Base-by-base conservation (phyloP, 2,329 filamentous ascomycete species). In the Mycosphaerella sp. region DNA sequence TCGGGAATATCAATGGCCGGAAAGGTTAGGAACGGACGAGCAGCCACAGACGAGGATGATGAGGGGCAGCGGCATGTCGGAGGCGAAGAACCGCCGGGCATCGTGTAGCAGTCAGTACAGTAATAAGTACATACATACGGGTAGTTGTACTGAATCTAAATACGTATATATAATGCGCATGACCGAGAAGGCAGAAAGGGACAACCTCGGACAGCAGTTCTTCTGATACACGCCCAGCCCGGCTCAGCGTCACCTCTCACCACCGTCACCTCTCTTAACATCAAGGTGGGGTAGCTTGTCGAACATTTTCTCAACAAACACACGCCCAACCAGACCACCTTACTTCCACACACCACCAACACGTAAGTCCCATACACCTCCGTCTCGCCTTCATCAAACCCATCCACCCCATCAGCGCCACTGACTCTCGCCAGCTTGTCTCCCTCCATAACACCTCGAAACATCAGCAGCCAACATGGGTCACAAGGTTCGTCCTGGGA, bases 401-500 rank as follows among this genome's bases (percentile, higher is more conserved):
- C 13, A 25, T 25, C 21, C 21, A 6, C 21, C 21, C 5, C 21
- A 25, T 25, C 21, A 25, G 21, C 21, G 21, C n/a, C 21, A 41
- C 35, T 47, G 43, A 52, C 37, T 18, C 21, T 7, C 5, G 18
- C 12, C 45, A 44, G 45, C 44, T 12, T 34, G 36, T 34, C 37
- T 14, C 42, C 12, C 41, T 30, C 17, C 37, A 49, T 18, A 6
- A 32, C 52, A 50, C 21, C 21, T 34, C 36, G 21, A 27, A 42
- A 43, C 46, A 55, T 44, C 56, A 25, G 21, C 21, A 25, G 58
- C 59, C 59, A 66, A 52, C 45, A 75, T 75, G 72, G 71, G 72
- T 60, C 70, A 73, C 69, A 74, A 75, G 70, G 72, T 74, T 65
- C 57, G 55, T 47, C 34, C 42, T 36, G 36, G 41, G 34, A 36